A percentile compares a stretch with the other conserved stretches of the same genome.
Evolutionary conservation across 345 rosid genomes (phyloP).

Genomic region (Moricandia arvensis): DNA sequence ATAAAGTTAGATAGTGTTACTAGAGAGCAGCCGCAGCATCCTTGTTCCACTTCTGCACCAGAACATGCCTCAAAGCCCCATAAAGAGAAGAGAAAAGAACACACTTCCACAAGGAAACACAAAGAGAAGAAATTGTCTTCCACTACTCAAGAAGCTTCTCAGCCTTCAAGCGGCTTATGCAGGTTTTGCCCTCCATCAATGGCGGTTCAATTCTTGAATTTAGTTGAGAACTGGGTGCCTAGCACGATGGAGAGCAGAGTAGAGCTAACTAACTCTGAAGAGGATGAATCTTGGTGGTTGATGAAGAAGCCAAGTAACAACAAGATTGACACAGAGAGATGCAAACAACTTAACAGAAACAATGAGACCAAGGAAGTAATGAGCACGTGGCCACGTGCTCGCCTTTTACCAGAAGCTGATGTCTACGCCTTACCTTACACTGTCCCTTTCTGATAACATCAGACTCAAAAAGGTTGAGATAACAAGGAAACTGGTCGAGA

Average conservation of each 20-base stretch:
- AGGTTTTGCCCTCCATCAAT: slow-evolving; percentile 38
- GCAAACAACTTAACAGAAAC: slow-evolving; percentile 20
- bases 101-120: background rate
- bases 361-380: slow-evolving; percentile 19
- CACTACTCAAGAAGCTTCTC: background rate
- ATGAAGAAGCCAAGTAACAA: slow-evolving; percentile 25
- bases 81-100: slow-evolving; percentile 22
- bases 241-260: slow-evolving; percentile 21
- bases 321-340: slow-evolving; percentile 12
- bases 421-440: slow-evolving; percentile 67
- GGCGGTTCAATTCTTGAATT: slow-evolving; percentile 35
- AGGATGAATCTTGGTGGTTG: slow-evolving; percentile 51
- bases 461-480: background rate
- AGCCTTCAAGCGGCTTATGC: slow-evolving; percentile 22
- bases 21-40: slow-evolving; percentile 25
- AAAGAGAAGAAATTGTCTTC: slow-evolving; percentile 9
- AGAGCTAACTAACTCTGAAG: slow-evolving; percentile 33
- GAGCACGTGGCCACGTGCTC: slow-evolving; percentile 45
- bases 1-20: slow-evolving; percentile 17
- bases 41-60: slow-evolving; percentile 38
- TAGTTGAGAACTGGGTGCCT: slow-evolving; percentile 58
- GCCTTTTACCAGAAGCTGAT: slow-evolving; percentile 45
- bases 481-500: slow-evolving; percentile 25
- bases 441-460: slow-evolving; percentile 48
- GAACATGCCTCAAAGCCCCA: slow-evolving; percentile 7